These are phyloP conservation scores for Didymella lethalis DNA, from an alignment of 2,329 filamentous ascomycete genomes.

Conservation along the genomic window DNA sequence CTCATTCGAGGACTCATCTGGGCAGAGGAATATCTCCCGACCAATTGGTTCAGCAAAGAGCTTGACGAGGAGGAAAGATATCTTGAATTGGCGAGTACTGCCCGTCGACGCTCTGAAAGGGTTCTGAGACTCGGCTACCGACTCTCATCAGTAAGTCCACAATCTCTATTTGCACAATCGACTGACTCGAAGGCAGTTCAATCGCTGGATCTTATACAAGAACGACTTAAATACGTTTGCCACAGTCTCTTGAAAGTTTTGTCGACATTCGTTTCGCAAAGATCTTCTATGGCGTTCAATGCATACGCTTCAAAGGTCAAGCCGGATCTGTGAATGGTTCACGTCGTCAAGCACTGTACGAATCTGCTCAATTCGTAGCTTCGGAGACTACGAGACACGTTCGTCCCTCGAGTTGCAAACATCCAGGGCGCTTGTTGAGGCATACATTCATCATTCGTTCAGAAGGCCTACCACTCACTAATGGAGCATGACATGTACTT, in stretches of 20 bases:
- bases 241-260: neutral
- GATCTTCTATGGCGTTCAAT: neutral
- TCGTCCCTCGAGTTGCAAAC: too few species aligned
- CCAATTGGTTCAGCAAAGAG: conserved; percentile 66
- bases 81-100: conserved; percentile 68
- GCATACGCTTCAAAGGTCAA: too few species aligned
- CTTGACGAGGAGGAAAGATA: conserved; percentile 73
- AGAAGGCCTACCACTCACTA: too few species aligned
- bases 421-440: too few species aligned
- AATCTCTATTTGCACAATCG: neutral
- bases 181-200: conserved; percentile 23
- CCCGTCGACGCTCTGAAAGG: conserved; percentile 64
- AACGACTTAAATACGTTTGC: conserved; percentile 35
- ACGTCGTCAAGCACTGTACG: too few species aligned
- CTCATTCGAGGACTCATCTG: conserved; percentile 70
- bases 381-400: too few species aligned
- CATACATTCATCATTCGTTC: too few species aligned
- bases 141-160: conserved; percentile 49
- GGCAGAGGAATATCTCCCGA: conserved; percentile 65
- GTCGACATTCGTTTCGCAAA: neutral
- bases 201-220: conserved; percentile 45
- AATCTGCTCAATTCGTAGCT: too few species aligned
- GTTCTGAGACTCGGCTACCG: conserved; percentile 65
- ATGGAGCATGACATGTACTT: too few species aligned
- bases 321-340: too few species aligned